A percentile compares a stretch with the other conserved stretches of the same genome.
phyloP scores from a whole-genome alignment of 23 red algal species.

The Gracilaria gracilis region DNA sequence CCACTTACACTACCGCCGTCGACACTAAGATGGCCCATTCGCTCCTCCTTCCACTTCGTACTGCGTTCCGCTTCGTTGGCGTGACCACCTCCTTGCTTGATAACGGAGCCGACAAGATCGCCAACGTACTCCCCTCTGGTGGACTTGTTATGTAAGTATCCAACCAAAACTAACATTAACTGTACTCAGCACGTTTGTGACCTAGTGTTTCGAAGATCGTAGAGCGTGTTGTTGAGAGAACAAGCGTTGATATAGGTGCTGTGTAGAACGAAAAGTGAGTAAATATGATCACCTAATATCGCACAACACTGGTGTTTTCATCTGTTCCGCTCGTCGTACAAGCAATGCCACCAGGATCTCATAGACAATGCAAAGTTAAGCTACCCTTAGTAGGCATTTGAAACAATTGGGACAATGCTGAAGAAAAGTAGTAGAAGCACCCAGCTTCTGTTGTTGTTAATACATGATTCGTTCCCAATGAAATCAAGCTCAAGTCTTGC shows the following conservation, averaged over 20 bases:
- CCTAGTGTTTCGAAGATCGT: slow-evolving; percentile 25
- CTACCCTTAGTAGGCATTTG: too few relatives aligned
- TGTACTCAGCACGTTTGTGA: slow-evolving; percentile 18
- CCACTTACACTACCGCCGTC: slow-evolving; percentile 63
- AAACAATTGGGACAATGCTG: too few relatives aligned
- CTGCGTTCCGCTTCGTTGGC: slow-evolving; percentile 32
- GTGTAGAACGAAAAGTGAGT: not conserved
- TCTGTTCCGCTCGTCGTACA: not conserved
- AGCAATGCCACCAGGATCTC: not conserved
- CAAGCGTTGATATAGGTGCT: not conserved
- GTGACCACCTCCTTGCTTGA: slow-evolving; percentile 48
- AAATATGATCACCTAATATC: slow-evolving; percentile 3
- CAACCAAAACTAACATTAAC: slow-evolving; percentile 7
- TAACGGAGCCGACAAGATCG: slow-evolving; percentile 43
- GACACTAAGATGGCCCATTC: slow-evolving; percentile 58
- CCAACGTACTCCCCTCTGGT: slow-evolving; percentile 24
- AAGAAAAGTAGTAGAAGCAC: too few relatives aligned
- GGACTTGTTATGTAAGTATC: slow-evolving; percentile 21
- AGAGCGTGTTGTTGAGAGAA: not conserved
- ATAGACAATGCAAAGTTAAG: not conserved
- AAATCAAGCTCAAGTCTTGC: slow-evolving; percentile 16
- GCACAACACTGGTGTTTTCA: not conserved
- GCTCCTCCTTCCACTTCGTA: slow-evolving; percentile 43
- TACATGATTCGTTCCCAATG: not conserved
- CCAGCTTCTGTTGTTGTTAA: too few relatives aligned